Evolutionary conservation across 139 green algal genomes (phyloP), one percentile per base, ranked within the genome.

Genomic region (Spirogloea muscicola): DNA sequence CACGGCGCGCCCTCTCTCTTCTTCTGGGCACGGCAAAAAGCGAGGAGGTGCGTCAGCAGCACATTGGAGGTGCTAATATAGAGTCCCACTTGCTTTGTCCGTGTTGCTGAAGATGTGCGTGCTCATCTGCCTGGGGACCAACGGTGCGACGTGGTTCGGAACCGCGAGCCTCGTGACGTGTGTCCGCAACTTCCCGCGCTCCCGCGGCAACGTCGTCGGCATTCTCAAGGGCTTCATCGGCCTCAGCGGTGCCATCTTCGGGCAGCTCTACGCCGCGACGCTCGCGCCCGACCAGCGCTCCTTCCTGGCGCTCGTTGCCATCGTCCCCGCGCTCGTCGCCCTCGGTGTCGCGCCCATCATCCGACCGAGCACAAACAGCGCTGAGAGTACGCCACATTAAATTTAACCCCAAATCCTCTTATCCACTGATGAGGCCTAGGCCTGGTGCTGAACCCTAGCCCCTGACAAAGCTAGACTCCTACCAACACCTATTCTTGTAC

Each of bases 121-220:
- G 36, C 13, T 64, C 25, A 66, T 74, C 21, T 74, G 65, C 33
- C 29, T 66, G 10, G 44, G 55, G 13, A 52, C 31, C 3, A 76
- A 76, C 34, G 51, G 68, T 27, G 25, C 68, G 34, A 76, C 59
- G 18, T 76, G 39, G 34, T 76, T 76, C 68, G 49, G 42, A 31
- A 72, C 63, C 10, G 68, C 51, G 0, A 1, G 37, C 49, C 31
- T 76, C 13, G 68, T 76, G n/a, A 72, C 68, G 41, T 49, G 10
- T 7, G 55, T 76, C 10, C 73, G 87, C 31, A 96, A 95, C 86
- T 96, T 96, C 74, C 88, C 89, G 0, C 62, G 79, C 44, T 65
- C 88, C 29, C 72, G 91, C 0, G 91, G 91, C 59, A 86, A 82
- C 0, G 89, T 93, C 6, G 89, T 96, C 36, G 91, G 91, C 58